Base-by-base conservation (phyloP, 495 filamentous ascomycete genomes). In the Daldinia loculata region DNA sequence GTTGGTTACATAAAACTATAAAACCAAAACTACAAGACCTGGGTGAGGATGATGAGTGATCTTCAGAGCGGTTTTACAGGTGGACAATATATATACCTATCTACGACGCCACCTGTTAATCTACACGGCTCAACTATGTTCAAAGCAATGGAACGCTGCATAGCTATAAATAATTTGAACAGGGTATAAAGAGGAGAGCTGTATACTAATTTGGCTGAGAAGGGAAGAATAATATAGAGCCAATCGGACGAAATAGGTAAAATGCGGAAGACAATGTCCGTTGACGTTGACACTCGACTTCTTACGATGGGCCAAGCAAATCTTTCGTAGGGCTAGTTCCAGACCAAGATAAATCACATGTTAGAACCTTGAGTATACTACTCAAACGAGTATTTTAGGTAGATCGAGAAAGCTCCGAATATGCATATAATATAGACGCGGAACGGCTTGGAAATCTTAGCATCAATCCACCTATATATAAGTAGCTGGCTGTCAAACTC, bases 401-500 rank as follows among this genome's bases (percentile, higher is more conserved):
- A 38, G 19, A 48, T 32, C 32, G 39, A 0, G 24, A 41, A 30
- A 53, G 51, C 39, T 50, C 22, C 7, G 26, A 65, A 36, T 14
- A 19, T 27, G 27, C 41, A 56, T 30, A 29, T 60, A 30, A 51
- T 38, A 64, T 29, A 56, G 24, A 6, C 39, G 15, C 17, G 14
- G 26, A 43, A 53, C 3, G 38, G 15, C 30, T 62, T 66, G 38
- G 45, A 43, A 66, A 66, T 68, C 70, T 62, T 55, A 45, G 56
- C 51, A 66, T 66, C 38, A 56, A 52, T 57, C 61, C 57, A 66
- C 66, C 65, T 69, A 73, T 73, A 73, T 69, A 69, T 65, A 66
- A 62, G 66, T 51, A 69, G 58, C 41, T 43, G 63, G 56, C 61
- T 69, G 43, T 53, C 43, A 55, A 38, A 64, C 64, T 72, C 66